Percentiles rank a stretch among this genome's conserved stretches.
Conservation (phyloP, 352 stramenopile species). For the Globisporangium polare region DNA sequence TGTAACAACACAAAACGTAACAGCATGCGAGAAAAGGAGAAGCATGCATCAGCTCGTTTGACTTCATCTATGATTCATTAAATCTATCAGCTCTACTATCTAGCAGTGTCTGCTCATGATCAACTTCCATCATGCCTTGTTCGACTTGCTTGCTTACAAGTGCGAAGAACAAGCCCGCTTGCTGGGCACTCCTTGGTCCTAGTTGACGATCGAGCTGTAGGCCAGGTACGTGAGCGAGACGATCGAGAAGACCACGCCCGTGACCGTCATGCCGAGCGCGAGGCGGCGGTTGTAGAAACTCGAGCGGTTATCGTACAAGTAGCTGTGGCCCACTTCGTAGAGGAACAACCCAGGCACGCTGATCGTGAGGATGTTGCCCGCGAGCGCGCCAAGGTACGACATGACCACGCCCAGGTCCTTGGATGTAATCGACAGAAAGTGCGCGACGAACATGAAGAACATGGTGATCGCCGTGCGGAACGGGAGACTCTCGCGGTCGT, state of each 20-base stretch:
- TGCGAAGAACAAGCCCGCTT: neutral
- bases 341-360: slow-evolving; percentile 72
- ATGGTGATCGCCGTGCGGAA: slow-evolving; percentile 69
- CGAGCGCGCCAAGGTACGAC: slow-evolving; percentile 69
- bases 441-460: slow-evolving; percentile 61
- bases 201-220: slow-evolving; percentile 49
- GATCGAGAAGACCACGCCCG: slow-evolving; percentile 49
- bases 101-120: neutral
- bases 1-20: neutral
- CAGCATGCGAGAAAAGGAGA: neutral
- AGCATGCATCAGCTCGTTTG: neutral
- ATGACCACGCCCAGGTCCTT: slow-evolving; percentile 68
- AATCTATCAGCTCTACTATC: slow-evolving; percentile 5
- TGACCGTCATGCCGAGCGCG: slow-evolving; percentile 42
- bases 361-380: slow-evolving; percentile 68
- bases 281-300: slow-evolving; percentile 54
- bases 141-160: neutral
- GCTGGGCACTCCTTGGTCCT: neutral
- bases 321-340: slow-evolving; percentile 61
- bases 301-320: slow-evolving; percentile 36
- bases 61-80: slow-evolving; percentile 2
- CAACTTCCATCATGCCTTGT: neutral
- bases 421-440: slow-evolving; percentile 59
- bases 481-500: slow-evolving; percentile 61
- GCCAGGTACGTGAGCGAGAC: slow-evolving; percentile 67